Evolutionary conservation across 306 rosid species (phyloP).

Genomic region (Bauhinia variegata): DNA sequence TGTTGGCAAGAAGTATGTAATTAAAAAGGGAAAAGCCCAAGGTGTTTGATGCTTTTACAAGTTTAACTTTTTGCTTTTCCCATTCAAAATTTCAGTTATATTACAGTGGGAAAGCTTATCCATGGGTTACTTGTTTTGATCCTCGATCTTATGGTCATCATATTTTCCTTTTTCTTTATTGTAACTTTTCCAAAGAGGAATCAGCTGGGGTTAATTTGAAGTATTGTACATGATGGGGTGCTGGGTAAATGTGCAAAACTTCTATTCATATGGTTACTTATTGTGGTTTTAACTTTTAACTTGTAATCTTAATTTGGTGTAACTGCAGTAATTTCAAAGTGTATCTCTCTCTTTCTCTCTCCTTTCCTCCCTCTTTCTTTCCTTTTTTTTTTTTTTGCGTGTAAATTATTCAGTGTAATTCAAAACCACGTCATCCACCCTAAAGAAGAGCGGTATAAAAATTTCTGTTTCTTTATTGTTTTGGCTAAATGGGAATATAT

Average conservation of each 20-base stretch:
- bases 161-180: constrained; percentile 34
- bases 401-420: too few species aligned
- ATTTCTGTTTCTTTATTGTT: too few species aligned
- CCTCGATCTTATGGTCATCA: too few species aligned
- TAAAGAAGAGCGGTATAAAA: background rate
- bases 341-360: constrained; percentile 17
- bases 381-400: too few species aligned
- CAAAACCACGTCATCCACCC: too few species aligned
- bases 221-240: constrained; percentile 51
- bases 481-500: too few species aligned
- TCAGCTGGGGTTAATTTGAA: constrained; percentile 34
- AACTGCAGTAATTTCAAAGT: constrained; percentile 25
- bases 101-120: constrained; percentile 33
- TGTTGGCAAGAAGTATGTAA: constrained; percentile 68
- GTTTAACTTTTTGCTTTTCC: constrained; percentile 24
- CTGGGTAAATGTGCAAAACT: constrained; percentile 49
- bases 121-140: constrained; percentile 36
- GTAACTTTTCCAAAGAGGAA: constrained; percentile 36
- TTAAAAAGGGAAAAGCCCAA: too few species aligned
- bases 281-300: constrained; percentile 22
- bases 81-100: constrained; percentile 30
- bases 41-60: constrained; percentile 11
- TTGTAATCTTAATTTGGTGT: constrained; percentile 3
- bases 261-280: constrained; percentile 33
- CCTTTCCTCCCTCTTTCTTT: too few species aligned